A percentile compares a stretch with the other conserved stretches of the same genome.
Evolutionary conservation across 2,329 filamentous ascomycete species (phyloP).

Genomic region (Fusarium tanahbumbuense): DNA sequence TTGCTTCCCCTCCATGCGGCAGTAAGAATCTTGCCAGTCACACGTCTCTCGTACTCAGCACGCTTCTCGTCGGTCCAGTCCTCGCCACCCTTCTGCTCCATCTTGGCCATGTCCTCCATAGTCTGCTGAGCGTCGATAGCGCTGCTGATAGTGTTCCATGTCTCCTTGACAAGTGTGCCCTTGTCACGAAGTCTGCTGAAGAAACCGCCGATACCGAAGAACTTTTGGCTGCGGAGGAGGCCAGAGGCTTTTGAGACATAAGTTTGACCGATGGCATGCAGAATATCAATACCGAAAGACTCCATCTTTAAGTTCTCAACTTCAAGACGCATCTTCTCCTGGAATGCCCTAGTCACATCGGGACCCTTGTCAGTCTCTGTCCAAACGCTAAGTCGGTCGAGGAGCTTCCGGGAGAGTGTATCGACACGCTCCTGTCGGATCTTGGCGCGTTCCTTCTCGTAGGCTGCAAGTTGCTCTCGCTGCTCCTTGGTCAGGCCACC

Average conservation of each 20-base stretch:
- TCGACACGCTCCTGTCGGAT: constrained; percentile 91
- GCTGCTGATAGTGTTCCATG: constrained; percentile 96
- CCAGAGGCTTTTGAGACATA: constrained; percentile 89
- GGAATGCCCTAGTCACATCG: constrained; percentile 89
- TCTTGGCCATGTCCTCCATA: constrained; percentile 98
- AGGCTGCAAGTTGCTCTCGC: constrained; percentile 87
- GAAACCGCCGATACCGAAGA: constrained; percentile 95
- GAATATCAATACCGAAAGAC: constrained; percentile 94
- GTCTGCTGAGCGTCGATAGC: constrained; percentile 98
- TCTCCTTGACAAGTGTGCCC: constrained; percentile 96
- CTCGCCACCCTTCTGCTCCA: constrained; percentile 93
- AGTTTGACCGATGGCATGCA: constrained; percentile 92
- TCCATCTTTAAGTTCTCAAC: constrained; percentile 99
- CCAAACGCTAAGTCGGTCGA: constrained; percentile 93
- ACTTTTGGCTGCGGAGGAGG: constrained; percentile 94
- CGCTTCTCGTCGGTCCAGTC: constrained; percentile 99
- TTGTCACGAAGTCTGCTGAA: constrained; percentile 95
- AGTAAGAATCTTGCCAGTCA: constrained; percentile 97
- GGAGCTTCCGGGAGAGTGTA: constrained; percentile 83
- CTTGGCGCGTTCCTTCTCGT: constrained; percentile 84
- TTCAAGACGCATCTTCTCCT: constrained; percentile 93
- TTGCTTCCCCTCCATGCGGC: constrained; percentile 96
- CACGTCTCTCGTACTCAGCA: constrained; percentile 92
- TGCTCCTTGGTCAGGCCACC: constrained; percentile 89
- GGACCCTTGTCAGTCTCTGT: constrained; percentile 92